Conservation (phyloP, 768 basidiomycete genomes). For the Candolleomyces efflorescens region DNA sequence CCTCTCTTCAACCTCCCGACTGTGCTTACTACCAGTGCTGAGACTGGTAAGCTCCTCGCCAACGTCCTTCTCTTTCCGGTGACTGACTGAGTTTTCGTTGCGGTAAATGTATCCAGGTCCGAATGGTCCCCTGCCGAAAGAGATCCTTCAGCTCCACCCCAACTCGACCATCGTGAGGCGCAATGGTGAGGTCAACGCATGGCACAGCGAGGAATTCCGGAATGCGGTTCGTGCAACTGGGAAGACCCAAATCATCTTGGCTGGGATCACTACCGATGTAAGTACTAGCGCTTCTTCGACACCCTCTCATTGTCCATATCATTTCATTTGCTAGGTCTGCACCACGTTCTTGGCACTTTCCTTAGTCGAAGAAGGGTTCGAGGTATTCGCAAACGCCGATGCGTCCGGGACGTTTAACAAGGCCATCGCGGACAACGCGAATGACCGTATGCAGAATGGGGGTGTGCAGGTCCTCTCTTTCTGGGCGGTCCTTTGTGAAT, state of each 20-base stretch:
- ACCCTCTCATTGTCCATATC: neutral
- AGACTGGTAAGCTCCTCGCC: slow-evolving; percentile 29
- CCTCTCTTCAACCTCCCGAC: slow-evolving; percentile 43
- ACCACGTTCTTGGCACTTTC: slow-evolving; percentile 46
- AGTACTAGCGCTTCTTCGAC: slow-evolving; percentile 10
- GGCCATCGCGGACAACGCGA: slow-evolving; percentile 39
- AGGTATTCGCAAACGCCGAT: slow-evolving; percentile 44
- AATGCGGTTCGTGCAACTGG: slow-evolving; percentile 42
- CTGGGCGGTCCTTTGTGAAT: slow-evolving; percentile 40
- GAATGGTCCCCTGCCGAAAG: slow-evolving; percentile 43
- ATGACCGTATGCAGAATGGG: slow-evolving; percentile 43
- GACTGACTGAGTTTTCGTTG: neutral
- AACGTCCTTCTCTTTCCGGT: neutral
- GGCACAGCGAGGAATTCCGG: slow-evolving; percentile 46
- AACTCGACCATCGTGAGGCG: slow-evolving; percentile 42
- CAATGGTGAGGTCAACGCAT: slow-evolving; percentile 47
- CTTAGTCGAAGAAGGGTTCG: slow-evolving; percentile 40
- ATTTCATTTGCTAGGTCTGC: slow-evolving; percentile 31
- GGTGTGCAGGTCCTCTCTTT: slow-evolving; percentile 42
- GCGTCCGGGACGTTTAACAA: slow-evolving; percentile 39
- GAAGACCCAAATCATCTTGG: slow-evolving; percentile 45
- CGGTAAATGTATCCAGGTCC: slow-evolving; percentile 27
- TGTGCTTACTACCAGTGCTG: slow-evolving; percentile 40
- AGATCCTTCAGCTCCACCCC: slow-evolving; percentile 41
- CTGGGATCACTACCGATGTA: slow-evolving; percentile 46